Conservation (phyloP, 2,329 filamentous ascomycete species). For the Colletotrichum sp. region DNA sequence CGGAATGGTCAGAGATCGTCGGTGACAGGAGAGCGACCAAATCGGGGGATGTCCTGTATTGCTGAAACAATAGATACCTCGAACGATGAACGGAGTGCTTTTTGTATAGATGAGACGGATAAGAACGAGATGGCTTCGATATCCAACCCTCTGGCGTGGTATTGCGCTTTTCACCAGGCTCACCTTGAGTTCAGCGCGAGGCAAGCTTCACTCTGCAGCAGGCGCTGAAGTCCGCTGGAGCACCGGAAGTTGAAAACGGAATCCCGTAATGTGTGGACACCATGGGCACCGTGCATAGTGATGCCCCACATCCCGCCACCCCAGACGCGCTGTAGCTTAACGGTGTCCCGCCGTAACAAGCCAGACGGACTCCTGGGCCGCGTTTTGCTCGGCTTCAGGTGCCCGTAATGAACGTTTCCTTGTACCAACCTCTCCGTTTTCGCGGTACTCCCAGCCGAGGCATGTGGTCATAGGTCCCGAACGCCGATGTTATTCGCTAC, state of each 20-base stretch:
- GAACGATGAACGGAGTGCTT: neutral
- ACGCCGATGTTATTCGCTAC: neutral
- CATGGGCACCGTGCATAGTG: constrained; percentile 12
- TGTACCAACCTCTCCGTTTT: neutral
- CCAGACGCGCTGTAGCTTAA: neutral
- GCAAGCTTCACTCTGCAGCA: constrained; percentile 10
- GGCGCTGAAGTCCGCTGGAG: constrained; percentile 17
- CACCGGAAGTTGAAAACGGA: constrained; percentile 16
- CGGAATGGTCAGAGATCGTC: constrained; percentile 7
- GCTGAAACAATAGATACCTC: neutral
- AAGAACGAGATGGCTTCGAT: neutral
- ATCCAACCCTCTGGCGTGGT: neutral
- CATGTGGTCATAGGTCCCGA: constrained; percentile 21
- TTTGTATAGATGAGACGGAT: neutral
- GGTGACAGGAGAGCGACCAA: neutral
- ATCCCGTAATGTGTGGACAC: constrained; percentile 1
- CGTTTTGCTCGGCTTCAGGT: neutral
- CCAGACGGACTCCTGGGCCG: neutral
- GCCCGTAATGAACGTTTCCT: neutral
- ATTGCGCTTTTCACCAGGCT: neutral
- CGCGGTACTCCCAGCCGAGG: constrained; percentile 15
- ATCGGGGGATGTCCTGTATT: neutral
- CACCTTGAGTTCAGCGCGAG: constrained; percentile 14
- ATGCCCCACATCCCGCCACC: neutral
- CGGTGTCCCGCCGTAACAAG: neutral